Base-by-base conservation (phyloP, 768 basidiomycete species). In the Lyophyllum shimeji region DNA sequence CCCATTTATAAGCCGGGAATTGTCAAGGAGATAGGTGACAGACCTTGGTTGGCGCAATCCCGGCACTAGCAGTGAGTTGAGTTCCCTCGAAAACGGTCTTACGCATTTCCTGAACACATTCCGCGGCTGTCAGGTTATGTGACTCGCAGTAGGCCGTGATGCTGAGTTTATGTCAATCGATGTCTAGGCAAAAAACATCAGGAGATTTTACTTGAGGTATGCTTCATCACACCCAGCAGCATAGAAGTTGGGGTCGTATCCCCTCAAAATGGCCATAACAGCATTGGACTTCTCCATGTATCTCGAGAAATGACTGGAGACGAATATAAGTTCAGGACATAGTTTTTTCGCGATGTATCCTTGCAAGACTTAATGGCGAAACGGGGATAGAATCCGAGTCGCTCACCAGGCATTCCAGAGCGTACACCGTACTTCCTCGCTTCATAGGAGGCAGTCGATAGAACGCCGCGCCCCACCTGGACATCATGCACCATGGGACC, bases 21-120 rank as follows among this genome's bases (percentile, higher is more conserved):
- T 21, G 31, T 8, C 12, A 39, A 58, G 50, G 60, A 61, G 34
- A 13, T 62, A 13, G 50, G 61, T 29, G 47, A 50, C 82, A 51
- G 65, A 94, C 94, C 80, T 90, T 90, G 72, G 95, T 98, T 1
- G 96, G 91, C 0, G 96, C 95, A 55, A 98, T 94, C 2, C 97
- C 97, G 27, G 95, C 95, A 62, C 92, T 95, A 50, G 91, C 93
- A 2, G 97, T 98, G 48, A 98, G 68, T 51, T 82, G 82, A 2
- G 95, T 98, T 70, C 90, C 90, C 17, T 76, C 76, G 52, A 86
- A 78, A 2, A 98, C 91, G 40, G 76, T 76, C 23, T 77, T 77
- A 21, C 97, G 78, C 74, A 99, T 89, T 59, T 89, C 79, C 50
- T 80, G 71, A 12, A 96, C 90, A 63, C 93, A 95, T 44, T 86